phyloP scores from a whole-genome alignment of 2,329 filamentous ascomycete species.

The Aspergillus neoniger region DNA sequence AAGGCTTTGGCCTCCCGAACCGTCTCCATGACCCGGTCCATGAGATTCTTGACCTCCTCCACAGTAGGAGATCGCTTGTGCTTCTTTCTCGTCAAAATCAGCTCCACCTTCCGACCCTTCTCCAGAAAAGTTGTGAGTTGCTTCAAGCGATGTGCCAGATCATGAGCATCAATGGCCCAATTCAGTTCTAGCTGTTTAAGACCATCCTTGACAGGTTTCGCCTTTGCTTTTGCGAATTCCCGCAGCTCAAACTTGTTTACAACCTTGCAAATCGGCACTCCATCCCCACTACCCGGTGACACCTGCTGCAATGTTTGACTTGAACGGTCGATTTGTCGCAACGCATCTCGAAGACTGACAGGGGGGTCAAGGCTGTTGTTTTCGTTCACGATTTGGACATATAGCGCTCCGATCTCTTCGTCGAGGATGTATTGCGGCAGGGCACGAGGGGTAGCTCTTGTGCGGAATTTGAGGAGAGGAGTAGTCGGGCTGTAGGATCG shows the following conservation, averaged over 20 bases:
- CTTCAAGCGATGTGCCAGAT: constrained; percentile 71
- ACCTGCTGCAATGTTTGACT: constrained; percentile 56
- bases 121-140: constrained; percentile 68
- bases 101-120: constrained; percentile 74
- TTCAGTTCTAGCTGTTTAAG: constrained; percentile 83
- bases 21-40: constrained; percentile 54
- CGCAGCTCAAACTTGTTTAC: constrained; percentile 59
- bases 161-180: constrained; percentile 79
- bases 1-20: constrained; percentile 46
- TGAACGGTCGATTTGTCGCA: constrained; percentile 52
- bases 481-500: constrained; percentile 23
- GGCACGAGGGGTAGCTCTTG: constrained; percentile 7
- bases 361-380: constrained; percentile 35
- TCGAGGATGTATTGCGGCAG: constrained; percentile 29
- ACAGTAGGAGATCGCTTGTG: constrained; percentile 60
- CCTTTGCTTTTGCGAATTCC: constrained; percentile 46
- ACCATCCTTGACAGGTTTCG: constrained; percentile 40
- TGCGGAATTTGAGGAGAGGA: background rate
- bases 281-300: constrained; percentile 28
- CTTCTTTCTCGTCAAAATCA: constrained; percentile 69
- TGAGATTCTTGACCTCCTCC: constrained; percentile 62
- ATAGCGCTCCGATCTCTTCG: constrained; percentile 35
- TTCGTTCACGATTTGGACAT: constrained; percentile 39
- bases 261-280: constrained; percentile 69
- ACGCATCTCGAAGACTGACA: constrained; percentile 30